A percentile compares a stretch with the other conserved stretches of the same genome.
Conservation (phyloP, 148 eudicot genomes). For the Limonium bicolor region DNA sequence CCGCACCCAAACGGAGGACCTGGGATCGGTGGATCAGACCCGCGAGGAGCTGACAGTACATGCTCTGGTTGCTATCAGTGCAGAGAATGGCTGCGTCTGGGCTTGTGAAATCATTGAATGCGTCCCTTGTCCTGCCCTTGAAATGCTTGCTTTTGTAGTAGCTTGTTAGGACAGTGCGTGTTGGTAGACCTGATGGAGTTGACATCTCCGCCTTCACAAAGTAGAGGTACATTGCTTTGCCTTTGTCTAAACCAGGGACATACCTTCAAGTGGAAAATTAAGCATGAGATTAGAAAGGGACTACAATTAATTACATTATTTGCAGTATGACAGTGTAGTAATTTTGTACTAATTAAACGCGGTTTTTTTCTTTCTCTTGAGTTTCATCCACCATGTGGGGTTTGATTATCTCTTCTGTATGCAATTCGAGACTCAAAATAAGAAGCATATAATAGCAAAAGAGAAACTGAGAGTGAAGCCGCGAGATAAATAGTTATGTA, state of each 20-base stretch:
- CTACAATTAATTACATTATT: too few species aligned
- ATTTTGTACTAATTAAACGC: too few species aligned
- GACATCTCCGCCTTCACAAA: constrained; percentile 65
- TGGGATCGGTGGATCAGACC: constrained; percentile 46
- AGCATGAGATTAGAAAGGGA: background rate
- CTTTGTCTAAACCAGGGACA: constrained; percentile 43
- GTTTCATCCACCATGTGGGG: too few species aligned
- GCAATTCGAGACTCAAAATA: too few species aligned
- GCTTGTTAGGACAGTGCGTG: constrained; percentile 60
- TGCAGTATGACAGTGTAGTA: too few species aligned
- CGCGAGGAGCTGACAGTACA: constrained; percentile 63
- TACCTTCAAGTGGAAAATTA: constrained; percentile 4
- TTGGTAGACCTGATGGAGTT: constrained; percentile 56
- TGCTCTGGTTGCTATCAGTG: constrained; percentile 62
- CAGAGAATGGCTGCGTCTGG: constrained; percentile 54
- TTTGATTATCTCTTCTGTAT: too few species aligned
- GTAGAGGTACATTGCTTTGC: constrained; percentile 59
- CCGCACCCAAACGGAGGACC: constrained; percentile 67
- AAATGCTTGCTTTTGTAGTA: constrained; percentile 41
- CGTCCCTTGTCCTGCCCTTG: constrained; percentile 32
- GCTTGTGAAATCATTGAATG: constrained; percentile 39
- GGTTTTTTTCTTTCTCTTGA: too few species aligned
- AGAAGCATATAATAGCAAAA: too few species aligned
- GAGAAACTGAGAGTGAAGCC: too few species aligned
- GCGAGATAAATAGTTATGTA: too few species aligned